Conservation (phyloP, 2,329 filamentous ascomycete genomes). For the Cladosporium sp. region DNA sequence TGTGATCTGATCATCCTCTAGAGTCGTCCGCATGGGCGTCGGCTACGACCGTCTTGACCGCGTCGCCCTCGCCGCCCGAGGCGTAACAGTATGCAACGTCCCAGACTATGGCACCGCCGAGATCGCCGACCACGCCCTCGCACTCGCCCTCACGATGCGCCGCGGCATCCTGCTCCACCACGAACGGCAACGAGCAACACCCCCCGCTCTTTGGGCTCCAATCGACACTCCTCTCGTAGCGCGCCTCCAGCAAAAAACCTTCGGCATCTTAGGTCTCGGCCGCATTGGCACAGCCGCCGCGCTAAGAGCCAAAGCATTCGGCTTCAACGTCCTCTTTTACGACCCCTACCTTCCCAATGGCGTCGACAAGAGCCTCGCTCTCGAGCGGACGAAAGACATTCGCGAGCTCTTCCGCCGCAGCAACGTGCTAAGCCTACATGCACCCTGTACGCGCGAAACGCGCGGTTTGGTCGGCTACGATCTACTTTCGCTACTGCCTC, state of each 20-base stretch:
- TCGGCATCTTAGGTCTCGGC: slow-evolving; percentile 34
- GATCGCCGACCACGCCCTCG: slow-evolving; percentile 36
- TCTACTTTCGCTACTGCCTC: slow-evolving; percentile 32
- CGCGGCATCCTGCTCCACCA: slow-evolving; percentile 35
- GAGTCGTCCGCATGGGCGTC: slow-evolving; percentile 36
- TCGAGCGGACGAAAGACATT: slow-evolving; percentile 34
- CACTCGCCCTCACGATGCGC: slow-evolving; percentile 31
- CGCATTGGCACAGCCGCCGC: slow-evolving; percentile 35
- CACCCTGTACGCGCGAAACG: slow-evolving; percentile 71
- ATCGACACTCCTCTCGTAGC: slow-evolving; percentile 33
- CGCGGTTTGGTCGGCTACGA: slow-evolving; percentile 32
- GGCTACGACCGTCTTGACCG: slow-evolving; percentile 37
- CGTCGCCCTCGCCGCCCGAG: slow-evolving; percentile 27
- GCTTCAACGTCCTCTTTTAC: slow-evolving; percentile 36
- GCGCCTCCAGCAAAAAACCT: slow-evolving; percentile 29
- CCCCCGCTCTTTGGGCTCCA: slow-evolving; percentile 34
- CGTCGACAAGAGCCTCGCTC: slow-evolving; percentile 34
- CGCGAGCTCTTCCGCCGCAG: slow-evolving; percentile 41
- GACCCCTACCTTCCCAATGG: slow-evolving; percentile 37
- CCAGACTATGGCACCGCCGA: slow-evolving; percentile 37
- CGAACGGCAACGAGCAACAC: slow-evolving; percentile 32
- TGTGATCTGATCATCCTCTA: slow-evolving; percentile 16
- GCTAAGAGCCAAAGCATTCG: slow-evolving; percentile 35
- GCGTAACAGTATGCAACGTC: slow-evolving; percentile 34
- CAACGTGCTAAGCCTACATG: slow-evolving; percentile 67